Evolutionary conservation across 2,329 filamentous ascomycete genomes (phyloP).

Genomic region (Metarhizium guizhouense): DNA sequence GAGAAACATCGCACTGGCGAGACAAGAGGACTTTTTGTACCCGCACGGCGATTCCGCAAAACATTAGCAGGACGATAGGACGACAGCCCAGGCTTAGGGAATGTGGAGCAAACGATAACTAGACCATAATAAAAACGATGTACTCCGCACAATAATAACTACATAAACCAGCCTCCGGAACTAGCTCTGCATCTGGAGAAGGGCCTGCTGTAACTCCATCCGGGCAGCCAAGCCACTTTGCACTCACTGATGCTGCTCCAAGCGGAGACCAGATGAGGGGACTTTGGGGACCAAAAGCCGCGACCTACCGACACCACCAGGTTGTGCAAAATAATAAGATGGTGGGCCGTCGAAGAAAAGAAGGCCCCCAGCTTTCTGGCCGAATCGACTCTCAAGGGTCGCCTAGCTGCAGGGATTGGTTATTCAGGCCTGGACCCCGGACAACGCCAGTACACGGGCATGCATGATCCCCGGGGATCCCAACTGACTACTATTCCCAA

Average conservation of each 20-base stretch:
- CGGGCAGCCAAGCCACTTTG: background rate
- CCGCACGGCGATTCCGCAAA: slow-evolving; percentile 2
- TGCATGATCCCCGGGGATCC: background rate
- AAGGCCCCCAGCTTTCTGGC: no score
- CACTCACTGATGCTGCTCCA: background rate
- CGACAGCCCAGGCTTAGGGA: background rate
- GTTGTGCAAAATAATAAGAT: no score
- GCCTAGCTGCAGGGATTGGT: background rate
- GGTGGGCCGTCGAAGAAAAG: no score
- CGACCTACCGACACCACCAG: no score
- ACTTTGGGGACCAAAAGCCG: no score
- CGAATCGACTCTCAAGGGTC: background rate
- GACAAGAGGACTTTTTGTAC: slow-evolving; percentile 6
- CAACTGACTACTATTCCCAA: background rate
- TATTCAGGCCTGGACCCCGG: background rate
- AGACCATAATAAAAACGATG: background rate
- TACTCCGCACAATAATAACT: background rate
- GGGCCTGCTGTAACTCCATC: background rate
- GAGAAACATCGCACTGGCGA: background rate
- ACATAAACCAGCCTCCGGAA: no score
- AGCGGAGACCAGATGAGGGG: background rate
- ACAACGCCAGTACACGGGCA: background rate
- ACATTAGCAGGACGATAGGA: background rate
- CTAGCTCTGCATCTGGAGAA: background rate
- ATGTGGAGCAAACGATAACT: slow-evolving; percentile 1